phyloP scores from a whole-genome alignment of 176 grass and related monocot species.

The Saccharum officinarum region DNA sequence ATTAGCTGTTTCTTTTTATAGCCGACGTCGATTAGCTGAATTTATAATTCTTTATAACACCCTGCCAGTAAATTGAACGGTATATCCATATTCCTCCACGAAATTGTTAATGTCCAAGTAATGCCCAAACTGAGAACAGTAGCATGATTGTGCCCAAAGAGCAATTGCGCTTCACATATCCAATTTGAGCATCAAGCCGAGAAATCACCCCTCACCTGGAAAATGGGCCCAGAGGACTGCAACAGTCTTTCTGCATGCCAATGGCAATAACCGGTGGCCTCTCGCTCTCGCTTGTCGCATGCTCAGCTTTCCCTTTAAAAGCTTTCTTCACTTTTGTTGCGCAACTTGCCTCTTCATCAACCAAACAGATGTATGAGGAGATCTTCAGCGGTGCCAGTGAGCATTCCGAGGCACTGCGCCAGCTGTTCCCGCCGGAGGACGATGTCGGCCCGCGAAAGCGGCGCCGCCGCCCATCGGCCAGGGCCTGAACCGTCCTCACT shows the following conservation, averaged over 20 bases:
- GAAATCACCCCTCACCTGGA: neutral
- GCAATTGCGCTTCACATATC: neutral
- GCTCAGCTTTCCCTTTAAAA: neutral
- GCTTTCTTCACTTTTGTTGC: neutral
- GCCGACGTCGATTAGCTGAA: neutral
- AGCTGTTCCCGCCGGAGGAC: too few species aligned
- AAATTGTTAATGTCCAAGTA: neutral
- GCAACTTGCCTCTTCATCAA: neutral
- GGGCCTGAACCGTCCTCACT: too few species aligned
- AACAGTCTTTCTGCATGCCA: neutral
- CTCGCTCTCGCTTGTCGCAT: neutral
- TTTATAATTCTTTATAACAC: neutral
- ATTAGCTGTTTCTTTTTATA: neutral
- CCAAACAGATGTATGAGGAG: too few species aligned
- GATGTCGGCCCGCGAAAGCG: too few species aligned
- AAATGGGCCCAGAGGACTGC: neutral
- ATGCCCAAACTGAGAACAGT: neutral
- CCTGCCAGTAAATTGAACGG: neutral
- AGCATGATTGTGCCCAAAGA: neutral
- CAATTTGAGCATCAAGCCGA: neutral
- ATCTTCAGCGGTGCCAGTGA: too few species aligned
- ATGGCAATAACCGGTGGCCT: neutral
- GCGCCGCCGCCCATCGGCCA: too few species aligned
- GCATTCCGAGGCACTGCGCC: too few species aligned
- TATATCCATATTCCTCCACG: neutral